Evolutionary conservation across 1,284 basidiomycete genomes (phyloP).

Genomic region (Cerioporus squamosus): DNA sequence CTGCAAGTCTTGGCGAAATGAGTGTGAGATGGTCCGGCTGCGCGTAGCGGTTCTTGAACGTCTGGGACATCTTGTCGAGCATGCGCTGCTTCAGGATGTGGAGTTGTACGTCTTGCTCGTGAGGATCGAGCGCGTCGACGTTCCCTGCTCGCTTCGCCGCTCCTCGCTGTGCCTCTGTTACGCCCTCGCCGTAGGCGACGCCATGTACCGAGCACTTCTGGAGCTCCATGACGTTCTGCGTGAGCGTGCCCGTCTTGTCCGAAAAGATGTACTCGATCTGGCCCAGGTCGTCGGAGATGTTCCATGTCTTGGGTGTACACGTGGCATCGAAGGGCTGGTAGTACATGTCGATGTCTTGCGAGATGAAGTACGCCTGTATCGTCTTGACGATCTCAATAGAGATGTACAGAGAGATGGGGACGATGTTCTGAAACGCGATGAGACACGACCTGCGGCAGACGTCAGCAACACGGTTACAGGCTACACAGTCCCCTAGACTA

Average conservation of each 20-base stretch:
- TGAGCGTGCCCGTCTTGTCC: slow-evolving; percentile 97
- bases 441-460: slow-evolving; percentile 67
- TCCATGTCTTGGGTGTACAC: slow-evolving; percentile 97
- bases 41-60: slow-evolving; percentile 91
- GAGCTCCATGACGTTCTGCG: slow-evolving; percentile 98
- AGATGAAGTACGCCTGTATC: slow-evolving; percentile 96
- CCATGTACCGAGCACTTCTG: slow-evolving; percentile 94
- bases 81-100: slow-evolving; percentile 75
- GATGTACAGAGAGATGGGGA: slow-evolving; percentile 96
- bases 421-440: slow-evolving; percentile 97
- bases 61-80: slow-evolving; percentile 73
- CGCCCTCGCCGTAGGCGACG: slow-evolving; percentile 86
- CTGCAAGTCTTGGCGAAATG: slow-evolving; percentile 83
- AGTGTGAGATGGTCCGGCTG: slow-evolving; percentile 86
- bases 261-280: slow-evolving; percentile 99
- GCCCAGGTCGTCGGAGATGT: slow-evolving; percentile 96
- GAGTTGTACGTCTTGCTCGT: slow-evolving; percentile 73
- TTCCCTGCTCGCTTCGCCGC: slow-evolving; percentile 85
- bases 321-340: slow-evolving; percentile 87
- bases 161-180: slow-evolving; percentile 95
- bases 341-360: slow-evolving; percentile 98
- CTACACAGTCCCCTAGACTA: slow-evolving; percentile 16
- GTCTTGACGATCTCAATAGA: slow-evolving; percentile 99
- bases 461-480: neutral
- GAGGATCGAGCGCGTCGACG: slow-evolving; percentile 64